Evolutionary conservation across 2,329 filamentous ascomycete species (phyloP).

Genomic region (Malbranchea cinnamomea): DNA sequence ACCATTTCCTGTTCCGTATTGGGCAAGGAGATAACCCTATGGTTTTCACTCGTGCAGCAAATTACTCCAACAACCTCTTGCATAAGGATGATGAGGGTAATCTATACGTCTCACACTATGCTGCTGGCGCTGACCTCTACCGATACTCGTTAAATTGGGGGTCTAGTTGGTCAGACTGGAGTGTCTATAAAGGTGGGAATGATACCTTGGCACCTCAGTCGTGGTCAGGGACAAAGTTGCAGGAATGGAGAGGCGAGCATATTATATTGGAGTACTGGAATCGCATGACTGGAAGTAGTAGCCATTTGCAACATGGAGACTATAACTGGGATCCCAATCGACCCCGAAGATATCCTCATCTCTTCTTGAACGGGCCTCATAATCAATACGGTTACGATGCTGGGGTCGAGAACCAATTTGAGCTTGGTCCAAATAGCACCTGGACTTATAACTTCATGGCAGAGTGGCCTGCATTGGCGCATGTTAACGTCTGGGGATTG

Average conservation of each 20-base stretch:
- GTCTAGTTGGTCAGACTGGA: slow-evolving; percentile 44
- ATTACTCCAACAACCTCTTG: slow-evolving; percentile 38
- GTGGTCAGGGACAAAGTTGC: slow-evolving; percentile 44
- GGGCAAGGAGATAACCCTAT: slow-evolving; percentile 40
- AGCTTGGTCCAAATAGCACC: slow-evolving; percentile 29
- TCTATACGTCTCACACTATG: slow-evolving; percentile 41
- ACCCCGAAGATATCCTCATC: slow-evolving; percentile 43
- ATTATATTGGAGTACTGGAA: slow-evolving; percentile 51
- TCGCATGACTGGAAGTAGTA: slow-evolving; percentile 41
- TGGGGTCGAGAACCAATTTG: slow-evolving; percentile 40
- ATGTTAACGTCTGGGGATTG: slow-evolving; percentile 53
- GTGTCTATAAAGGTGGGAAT: slow-evolving; percentile 38
- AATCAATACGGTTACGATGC: slow-evolving; percentile 51
- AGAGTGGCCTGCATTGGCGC: slow-evolving; percentile 48
- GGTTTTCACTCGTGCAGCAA: slow-evolving; percentile 37
- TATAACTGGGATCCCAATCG: slow-evolving; percentile 24
- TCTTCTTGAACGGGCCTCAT: slow-evolving; percentile 47
- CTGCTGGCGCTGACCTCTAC: slow-evolving; percentile 46
- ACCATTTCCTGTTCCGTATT: slow-evolving; percentile 46
- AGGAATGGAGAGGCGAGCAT: slow-evolving; percentile 47
- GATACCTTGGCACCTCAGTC: slow-evolving; percentile 31
- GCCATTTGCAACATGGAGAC: slow-evolving; percentile 47
- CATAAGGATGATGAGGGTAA: slow-evolving; percentile 27
- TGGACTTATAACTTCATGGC: slow-evolving; percentile 48
- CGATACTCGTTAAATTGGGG: slow-evolving; percentile 50